A percentile compares a stretch with the other conserved stretches of the same genome.
Evolutionary conservation across 495 filamentous ascomycete genomes (phyloP).

Genomic region (Aspergillus panamensis): DNA sequence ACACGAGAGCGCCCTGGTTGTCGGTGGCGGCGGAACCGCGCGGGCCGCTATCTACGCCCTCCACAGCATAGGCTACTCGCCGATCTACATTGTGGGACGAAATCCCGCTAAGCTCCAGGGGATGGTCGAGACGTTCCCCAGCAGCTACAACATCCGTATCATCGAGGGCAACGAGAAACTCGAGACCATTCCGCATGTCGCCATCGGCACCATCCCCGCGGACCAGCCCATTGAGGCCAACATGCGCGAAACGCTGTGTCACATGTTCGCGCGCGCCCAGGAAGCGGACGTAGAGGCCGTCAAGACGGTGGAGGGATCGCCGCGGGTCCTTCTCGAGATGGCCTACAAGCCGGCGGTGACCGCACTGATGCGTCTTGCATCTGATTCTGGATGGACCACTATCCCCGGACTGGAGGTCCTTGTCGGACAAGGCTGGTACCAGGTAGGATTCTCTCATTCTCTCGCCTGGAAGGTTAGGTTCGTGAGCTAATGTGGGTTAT

Average conservation of each 20-base stretch:
- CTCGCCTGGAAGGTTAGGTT: neutral
- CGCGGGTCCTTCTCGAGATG: slow-evolving; percentile 83
- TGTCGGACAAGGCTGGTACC: slow-evolving; percentile 81
- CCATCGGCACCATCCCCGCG: slow-evolving; percentile 87
- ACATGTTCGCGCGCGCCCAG: slow-evolving; percentile 56
- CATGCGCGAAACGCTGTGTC: slow-evolving; percentile 64
- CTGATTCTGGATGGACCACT: slow-evolving; percentile 76
- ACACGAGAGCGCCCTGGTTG: slow-evolving; percentile 52
- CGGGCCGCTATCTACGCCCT: slow-evolving; percentile 89
- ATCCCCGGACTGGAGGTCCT: slow-evolving; percentile 88
- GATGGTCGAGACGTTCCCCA: slow-evolving; percentile 70
- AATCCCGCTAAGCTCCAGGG: slow-evolving; percentile 60
- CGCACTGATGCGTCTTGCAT: slow-evolving; percentile 78
- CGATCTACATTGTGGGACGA: slow-evolving; percentile 85
- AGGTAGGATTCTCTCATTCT: slow-evolving; percentile 30
- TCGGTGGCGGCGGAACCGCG: slow-evolving; percentile 89
- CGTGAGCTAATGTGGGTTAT: slow-evolving; percentile 24
- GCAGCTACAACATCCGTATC: slow-evolving; percentile 67
- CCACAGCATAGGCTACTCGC: slow-evolving; percentile 74
- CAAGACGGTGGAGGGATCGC: slow-evolving; percentile 31
- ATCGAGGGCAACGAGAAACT: slow-evolving; percentile 53
- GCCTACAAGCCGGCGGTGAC: slow-evolving; percentile 88
- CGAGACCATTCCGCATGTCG: slow-evolving; percentile 58
- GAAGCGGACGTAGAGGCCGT: slow-evolving; percentile 33
- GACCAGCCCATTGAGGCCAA: slow-evolving; percentile 75